A percentile compares a stretch with the other conserved stretches of the same genome.
Evolutionary conservation across 805 yeast species (phyloP).

Genomic region (Pichia occidentalis): DNA sequence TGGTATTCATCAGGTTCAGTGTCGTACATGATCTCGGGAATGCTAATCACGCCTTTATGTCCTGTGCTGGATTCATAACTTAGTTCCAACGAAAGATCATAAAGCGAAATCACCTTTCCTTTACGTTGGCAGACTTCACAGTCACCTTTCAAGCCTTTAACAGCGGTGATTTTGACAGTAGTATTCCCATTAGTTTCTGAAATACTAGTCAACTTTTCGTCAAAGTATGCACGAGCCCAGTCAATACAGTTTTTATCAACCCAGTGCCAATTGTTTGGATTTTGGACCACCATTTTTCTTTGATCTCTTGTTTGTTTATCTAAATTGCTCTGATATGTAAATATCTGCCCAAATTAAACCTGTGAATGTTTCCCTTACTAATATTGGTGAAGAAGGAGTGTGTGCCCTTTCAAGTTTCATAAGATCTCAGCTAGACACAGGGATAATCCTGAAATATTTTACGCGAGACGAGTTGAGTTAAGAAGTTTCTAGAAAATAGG

Average conservation of each 20-base stretch:
- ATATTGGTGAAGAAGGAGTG: no score
- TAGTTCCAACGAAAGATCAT: constrained; percentile 68
- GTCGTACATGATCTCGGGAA: constrained; percentile 95
- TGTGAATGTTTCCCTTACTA: no score
- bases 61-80: constrained; percentile 20
- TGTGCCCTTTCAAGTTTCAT: no score
- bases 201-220: constrained; percentile 49
- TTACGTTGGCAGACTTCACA: constrained; percentile 96
- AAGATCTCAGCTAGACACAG: no score
- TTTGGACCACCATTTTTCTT: constrained; percentile 75
- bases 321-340: neutral
- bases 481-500: no score
- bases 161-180: constrained; percentile 33
- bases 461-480: no score
- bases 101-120: constrained; percentile 89
- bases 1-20: constrained; percentile 80
- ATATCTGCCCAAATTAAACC: no score
- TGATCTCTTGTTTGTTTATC: neutral
- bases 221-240: constrained; percentile 81
- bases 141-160: constrained; percentile 80
- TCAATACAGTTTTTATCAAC: constrained; percentile 93
- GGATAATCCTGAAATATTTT: no score
- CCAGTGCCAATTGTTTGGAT: constrained; percentile 99
- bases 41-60: constrained; percentile 57
- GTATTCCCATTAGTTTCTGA: constrained; percentile 30